A percentile compares a stretch with the other conserved stretches of the same genome.
These are phyloP conservation scores for Pythium aquatile DNA, from an alignment of 352 stramenopile species.

Conservation along the genomic window DNA sequence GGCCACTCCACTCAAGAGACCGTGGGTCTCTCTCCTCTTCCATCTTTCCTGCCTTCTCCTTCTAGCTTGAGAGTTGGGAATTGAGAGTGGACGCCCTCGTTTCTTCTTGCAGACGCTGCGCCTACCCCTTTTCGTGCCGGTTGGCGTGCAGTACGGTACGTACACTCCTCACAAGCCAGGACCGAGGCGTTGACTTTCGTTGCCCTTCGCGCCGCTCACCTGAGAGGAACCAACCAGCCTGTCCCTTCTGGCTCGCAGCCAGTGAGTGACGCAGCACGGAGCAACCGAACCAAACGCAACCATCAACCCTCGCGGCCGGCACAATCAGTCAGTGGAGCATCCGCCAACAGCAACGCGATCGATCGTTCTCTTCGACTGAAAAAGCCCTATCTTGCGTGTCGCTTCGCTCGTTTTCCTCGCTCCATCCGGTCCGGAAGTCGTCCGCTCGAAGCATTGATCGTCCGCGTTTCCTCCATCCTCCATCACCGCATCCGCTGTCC, in stretches of 20 bases:
- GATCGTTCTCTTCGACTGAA: not conserved
- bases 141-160: not conserved
- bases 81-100: not conserved
- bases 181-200: not conserved
- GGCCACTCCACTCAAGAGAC: not conserved
- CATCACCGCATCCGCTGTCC: not conserved
- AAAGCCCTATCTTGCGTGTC: not conserved
- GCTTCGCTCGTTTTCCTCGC: not conserved
- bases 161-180: not conserved
- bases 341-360: no score
- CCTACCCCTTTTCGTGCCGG: not conserved
- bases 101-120: no score
- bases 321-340: no score
- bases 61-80: not conserved
- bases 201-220: not conserved
- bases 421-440: not conserved
- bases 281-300: conserved; percentile 4
- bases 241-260: conserved; percentile 17
- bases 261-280: not conserved
- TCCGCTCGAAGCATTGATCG: not conserved
- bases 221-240: not conserved
- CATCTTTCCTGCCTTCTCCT: conserved; percentile 12
- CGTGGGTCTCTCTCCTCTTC: not conserved
- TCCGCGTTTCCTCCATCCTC: not conserved
- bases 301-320: not conserved